phyloP scores from a whole-genome alignment of 495 filamentous ascomycete genomes.

The Neurospora sp. region DNA sequence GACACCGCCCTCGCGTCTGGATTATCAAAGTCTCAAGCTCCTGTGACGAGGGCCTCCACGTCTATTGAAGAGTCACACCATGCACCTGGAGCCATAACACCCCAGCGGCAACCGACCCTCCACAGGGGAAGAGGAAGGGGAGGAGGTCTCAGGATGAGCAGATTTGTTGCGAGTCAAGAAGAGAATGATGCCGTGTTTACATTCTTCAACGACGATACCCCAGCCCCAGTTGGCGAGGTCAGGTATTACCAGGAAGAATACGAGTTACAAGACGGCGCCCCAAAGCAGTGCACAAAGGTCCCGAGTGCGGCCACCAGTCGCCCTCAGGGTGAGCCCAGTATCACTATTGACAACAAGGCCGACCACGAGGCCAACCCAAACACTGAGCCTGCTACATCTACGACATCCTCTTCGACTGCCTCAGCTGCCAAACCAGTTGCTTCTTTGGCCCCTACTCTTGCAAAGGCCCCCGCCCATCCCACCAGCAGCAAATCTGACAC shows the following conservation, averaged over 20 bases:
- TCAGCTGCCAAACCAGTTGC: not conserved
- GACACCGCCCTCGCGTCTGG: not conserved
- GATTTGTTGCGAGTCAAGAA: not conserved
- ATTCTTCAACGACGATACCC: not conserved
- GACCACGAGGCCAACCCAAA: not conserved
- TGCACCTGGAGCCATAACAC: not conserved
- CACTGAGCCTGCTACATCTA: not conserved
- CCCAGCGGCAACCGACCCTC: not conserved
- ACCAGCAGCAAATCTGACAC: slow-evolving; percentile 74
- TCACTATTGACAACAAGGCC: not conserved
- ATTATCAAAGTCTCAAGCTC: not conserved
- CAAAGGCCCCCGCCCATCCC: slow-evolving; percentile 56
- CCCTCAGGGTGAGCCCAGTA: not conserved
- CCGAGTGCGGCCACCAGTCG: not conserved
- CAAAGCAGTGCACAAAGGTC: no score
- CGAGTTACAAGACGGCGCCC: no score
- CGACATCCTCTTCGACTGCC: not conserved
- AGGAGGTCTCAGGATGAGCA: not conserved
- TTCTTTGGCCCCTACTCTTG: not conserved
- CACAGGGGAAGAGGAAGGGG: not conserved
- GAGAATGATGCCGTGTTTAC: not conserved
- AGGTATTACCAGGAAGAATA: not conserved
- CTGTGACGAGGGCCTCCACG: not conserved
- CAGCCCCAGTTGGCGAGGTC: not conserved
- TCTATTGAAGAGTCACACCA: not conserved